Base-by-base conservation (phyloP, 371 early-diverging fungal species). In the Mucor racemosus region DNA sequence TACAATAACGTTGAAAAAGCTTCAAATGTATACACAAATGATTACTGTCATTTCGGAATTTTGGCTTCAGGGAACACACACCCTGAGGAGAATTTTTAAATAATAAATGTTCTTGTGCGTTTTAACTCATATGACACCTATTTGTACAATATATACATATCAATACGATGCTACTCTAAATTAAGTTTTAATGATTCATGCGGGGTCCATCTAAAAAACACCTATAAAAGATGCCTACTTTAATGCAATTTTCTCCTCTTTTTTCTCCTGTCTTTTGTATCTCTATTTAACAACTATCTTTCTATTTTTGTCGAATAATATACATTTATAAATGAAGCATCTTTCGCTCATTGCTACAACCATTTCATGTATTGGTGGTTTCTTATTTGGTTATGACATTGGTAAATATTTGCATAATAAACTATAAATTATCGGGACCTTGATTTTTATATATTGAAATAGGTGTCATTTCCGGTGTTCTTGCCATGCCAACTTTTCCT, bases 301-400 rank as follows among this genome's bases (percentile, higher is more conserved):
- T 35, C 6, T 38, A 7, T 34, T 46, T 42, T 34, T 35, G 3
- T 26, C 26, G 26, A 11, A 41, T 15, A 41, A 41, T 9, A 48
- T 19, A 21, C 21, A 19, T 48, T 8, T 19, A 39, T 46, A 56
- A 7, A 81, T 81, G 81, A 76, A 75, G 54, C 65, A 77, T 66
- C 59, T 79, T 39, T 72, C 78, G 26, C 34, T 71, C 13, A 71
- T 77, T n/a, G 82, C 82, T 5, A 82, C 82, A 7, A 54, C 71
- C 3, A 66, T 82, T 10, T 72, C 82, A 19, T 82, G 80, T 58
- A 68, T 82, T 21, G 82, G 82, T 41, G 82, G 82, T 10, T 82
- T 82, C 60, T 58, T 82, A 36, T 82, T 82, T 54, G 82, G 82
- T 44, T 82, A 82, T 76, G 82, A 82, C 50, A 68, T 73, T 59